These are phyloP conservation scores for Laetiporus sulphureus DNA, from an alignment of 1,284 basidiomycete species.

Conservation along the genomic window DNA sequence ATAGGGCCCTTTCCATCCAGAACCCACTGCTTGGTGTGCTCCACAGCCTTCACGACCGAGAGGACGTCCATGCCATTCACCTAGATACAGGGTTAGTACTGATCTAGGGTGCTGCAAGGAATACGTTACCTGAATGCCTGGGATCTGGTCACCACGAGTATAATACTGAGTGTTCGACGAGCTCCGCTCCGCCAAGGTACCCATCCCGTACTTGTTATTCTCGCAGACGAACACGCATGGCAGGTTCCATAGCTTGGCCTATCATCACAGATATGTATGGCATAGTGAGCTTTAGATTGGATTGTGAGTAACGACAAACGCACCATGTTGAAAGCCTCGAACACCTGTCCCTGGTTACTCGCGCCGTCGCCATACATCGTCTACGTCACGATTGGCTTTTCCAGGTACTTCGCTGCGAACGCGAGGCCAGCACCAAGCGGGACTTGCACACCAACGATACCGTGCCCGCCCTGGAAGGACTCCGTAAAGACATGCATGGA, in stretches of 20 bases:
- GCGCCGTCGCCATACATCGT: conserved; percentile 97
- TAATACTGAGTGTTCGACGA: conserved; percentile 95
- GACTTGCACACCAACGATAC: conserved; percentile 98
- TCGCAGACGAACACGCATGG: conserved; percentile 95
- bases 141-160: conserved; percentile 95
- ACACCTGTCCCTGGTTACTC: conserved; percentile 99
- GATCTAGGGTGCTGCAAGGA: no score
- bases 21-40: conserved; percentile 89
- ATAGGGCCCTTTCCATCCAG: conserved; percentile 87
- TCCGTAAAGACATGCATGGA: conserved; percentile 99
- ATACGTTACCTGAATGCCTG: conserved; percentile 79
- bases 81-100: conserved; percentile 29
- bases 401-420: conserved; percentile 90
- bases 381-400: conserved; percentile 79
- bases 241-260: conserved; percentile 96
- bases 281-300: no score
- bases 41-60: conserved; percentile 79
- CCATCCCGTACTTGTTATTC: conserved; percentile 99
- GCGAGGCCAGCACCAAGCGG: conserved; percentile 93
- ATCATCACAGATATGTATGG: conserved; percentile 2
- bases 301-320: conserved; percentile 13
- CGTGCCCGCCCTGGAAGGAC: conserved; percentile 96
- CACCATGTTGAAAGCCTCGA: conserved; percentile 98
- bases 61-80: conserved; percentile 99
- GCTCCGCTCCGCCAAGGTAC: conserved; percentile 86